Conservation (phyloP, 345 rosid species). For the Populus euphratica region DNA sequence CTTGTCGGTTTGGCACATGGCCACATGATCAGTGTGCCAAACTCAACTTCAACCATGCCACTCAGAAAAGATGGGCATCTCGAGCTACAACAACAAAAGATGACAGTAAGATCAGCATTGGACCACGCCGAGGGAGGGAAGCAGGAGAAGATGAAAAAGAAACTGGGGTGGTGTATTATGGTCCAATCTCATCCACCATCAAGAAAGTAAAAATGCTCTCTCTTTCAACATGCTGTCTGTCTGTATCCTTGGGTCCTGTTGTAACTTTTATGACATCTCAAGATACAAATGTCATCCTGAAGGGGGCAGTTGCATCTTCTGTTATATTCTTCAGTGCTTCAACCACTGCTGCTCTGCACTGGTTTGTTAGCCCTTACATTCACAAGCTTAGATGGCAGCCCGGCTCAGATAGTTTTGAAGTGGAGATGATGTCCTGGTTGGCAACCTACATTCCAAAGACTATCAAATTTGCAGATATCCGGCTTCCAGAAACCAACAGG, state of each 20-base stretch:
- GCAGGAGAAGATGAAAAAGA: constrained; percentile 45
- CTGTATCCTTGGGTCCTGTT: constrained; percentile 85
- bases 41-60: neutral
- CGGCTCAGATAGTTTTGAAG: constrained; percentile 81
- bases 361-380: constrained; percentile 90
- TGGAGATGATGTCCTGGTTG: constrained; percentile 93
- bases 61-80: constrained; percentile 40
- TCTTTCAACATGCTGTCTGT: constrained; percentile 94
- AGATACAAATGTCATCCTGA: constrained; percentile 70
- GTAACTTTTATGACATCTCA: constrained; percentile 92
- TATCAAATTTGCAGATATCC: constrained; percentile 74
- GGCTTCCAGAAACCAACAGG: constrained; percentile 66
- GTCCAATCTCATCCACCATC: constrained; percentile 81
- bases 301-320: constrained; percentile 82
- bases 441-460: constrained; percentile 58
- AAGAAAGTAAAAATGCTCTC: constrained; percentile 92
- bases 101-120: constrained; percentile 70
- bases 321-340: constrained; percentile 84
- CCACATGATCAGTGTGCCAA: neutral
- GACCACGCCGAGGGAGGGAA: constrained; percentile 44
- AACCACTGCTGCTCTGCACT: constrained; percentile 73
- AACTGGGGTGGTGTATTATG: constrained; percentile 53
- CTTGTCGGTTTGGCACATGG: neutral
- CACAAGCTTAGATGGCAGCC: constrained; percentile 96
- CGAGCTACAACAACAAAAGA: constrained; percentile 46